phyloP scores from a whole-genome alignment of 1,139 yeast genomes.

The Ogataea hybrid region DNA sequence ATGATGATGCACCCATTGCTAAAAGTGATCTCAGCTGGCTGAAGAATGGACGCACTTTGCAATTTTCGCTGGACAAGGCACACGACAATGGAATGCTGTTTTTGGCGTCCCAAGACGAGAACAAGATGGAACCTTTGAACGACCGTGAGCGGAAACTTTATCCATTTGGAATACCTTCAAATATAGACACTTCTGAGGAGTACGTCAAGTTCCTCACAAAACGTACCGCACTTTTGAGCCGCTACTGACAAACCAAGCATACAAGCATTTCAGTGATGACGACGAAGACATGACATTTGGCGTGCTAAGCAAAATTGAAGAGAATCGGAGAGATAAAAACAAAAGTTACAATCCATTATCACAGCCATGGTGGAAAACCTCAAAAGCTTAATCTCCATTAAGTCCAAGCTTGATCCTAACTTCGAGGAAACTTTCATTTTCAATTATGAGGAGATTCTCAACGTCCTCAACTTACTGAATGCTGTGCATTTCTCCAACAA shows the following conservation, averaged over 20 bases:
- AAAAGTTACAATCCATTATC: slow-evolving; percentile 22
- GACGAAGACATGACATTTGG: slow-evolving; percentile 29
- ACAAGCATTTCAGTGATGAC: slow-evolving; percentile 22
- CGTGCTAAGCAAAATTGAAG: slow-evolving; percentile 25
- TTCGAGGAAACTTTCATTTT: slow-evolving; percentile 30
- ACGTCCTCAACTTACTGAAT: slow-evolving; percentile 55
- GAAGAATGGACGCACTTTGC: slow-evolving; percentile 37
- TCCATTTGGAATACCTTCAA: slow-evolving; percentile 37
- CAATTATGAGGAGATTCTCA: slow-evolving; percentile 46
- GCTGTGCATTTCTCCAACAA: slow-evolving; percentile 50
- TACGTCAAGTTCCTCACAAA: slow-evolving; percentile 36
- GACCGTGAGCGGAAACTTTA: slow-evolving; percentile 30
- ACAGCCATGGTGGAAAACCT: slow-evolving; percentile 21
- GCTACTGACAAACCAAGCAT: slow-evolving; percentile 25
- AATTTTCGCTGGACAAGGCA: slow-evolving; percentile 41
- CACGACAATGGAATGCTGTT: slow-evolving; percentile 38
- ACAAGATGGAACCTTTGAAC: slow-evolving; percentile 19
- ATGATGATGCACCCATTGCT: slow-evolving; percentile 32
- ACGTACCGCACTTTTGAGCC: slow-evolving; percentile 28
- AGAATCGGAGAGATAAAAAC: slow-evolving; percentile 19
- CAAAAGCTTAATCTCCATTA: slow-evolving; percentile 22
- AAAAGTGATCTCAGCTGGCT: slow-evolving; percentile 29
- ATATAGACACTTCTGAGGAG: slow-evolving; percentile 35
- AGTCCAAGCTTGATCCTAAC: slow-evolving; percentile 16
- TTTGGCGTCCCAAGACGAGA: slow-evolving; percentile 36